Evolutionary conservation across 1,284 basidiomycete species (phyloP), one percentile per base, ranked within the genome.

Genomic region (Pascua guehoae): DNA sequence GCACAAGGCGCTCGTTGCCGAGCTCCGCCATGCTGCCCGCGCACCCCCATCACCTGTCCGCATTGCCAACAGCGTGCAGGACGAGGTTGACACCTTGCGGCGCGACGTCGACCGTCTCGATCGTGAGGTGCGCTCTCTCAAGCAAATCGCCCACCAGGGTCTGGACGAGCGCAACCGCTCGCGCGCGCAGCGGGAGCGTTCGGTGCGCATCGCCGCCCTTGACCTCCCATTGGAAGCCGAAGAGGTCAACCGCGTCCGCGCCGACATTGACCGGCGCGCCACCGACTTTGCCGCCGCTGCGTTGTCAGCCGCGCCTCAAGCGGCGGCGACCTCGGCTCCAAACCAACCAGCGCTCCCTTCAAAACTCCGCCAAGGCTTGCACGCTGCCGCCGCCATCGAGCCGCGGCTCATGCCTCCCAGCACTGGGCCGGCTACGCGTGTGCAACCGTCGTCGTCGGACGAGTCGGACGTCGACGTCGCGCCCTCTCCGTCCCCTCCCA

Each of bases 71-170:
- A 49, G 32, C 46, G 58, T 53, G 38, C 51, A 46, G 36, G 78
- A 81, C 0, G 89, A 91, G 66, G 79, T 82, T 0, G 78, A 76
- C 1, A 79, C 83, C 0, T 68, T 91, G 41, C 78, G 82, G 39
- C 53, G 52, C n/a, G 67, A 75, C 50, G 69, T 76, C 17, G 73
- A 73, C 67, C 78, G 87, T 37, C 82, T 94, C 4, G 85, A 83
- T 0, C 84, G 84, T 3, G 90, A 94, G 72, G 88, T 92, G 1
- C 86, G 88, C 58, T 86, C 88, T 4, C 79, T 93, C n/a, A 81
- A 86, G 16, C 86, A 85, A 0, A 86, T 92, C 0, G 88, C 92
- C 0, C 89, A 91, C 68, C 86, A 90, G 58, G 89, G 89, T 0
- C 78, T 93, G 46, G 82, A 85, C 53, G 88, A 89, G 63, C 78